Percentiles rank a stretch among this genome's conserved stretches.
Conservation (phyloP, 768 basidiomycete genomes). For the Xanthoconium stramineum region DNA sequence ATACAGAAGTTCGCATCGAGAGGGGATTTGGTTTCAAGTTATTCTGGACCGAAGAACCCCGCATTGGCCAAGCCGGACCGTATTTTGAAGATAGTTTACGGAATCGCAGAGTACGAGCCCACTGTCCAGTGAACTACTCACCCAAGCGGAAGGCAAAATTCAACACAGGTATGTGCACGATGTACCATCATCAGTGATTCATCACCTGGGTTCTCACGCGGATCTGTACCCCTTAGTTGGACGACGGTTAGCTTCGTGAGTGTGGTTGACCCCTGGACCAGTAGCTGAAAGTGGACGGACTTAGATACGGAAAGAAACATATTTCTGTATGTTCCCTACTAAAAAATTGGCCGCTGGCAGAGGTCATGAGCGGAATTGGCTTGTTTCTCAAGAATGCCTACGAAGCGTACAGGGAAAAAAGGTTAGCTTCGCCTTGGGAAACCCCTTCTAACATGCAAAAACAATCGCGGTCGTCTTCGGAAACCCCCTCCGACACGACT, state of each 20-base stretch:
- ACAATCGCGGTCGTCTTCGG: too few species aligned
- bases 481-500: too few species aligned
- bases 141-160: background rate
- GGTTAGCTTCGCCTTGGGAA: too few species aligned
- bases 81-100: background rate
- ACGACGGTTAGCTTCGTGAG: background rate
- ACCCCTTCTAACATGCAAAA: too few species aligned
- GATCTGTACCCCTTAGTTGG: background rate
- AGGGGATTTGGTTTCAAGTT: background rate
- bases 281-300: background rate
- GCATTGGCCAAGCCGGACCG: background rate
- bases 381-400: background rate
- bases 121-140: background rate
- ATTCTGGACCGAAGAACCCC: background rate
- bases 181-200: background rate
- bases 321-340: background rate
- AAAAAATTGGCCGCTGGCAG: background rate
- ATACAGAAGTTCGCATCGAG: background rate
- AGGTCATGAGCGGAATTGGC: background rate
- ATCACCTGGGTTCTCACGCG: background rate
- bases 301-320: background rate
- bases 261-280: background rate
- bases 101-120: background rate
- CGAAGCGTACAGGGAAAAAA: too few species aligned
- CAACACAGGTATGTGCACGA: background rate